These are phyloP conservation scores for Alloteropsis semialata DNA, from an alignment of 176 grass and related monocot species.

Conservation along the genomic window DNA sequence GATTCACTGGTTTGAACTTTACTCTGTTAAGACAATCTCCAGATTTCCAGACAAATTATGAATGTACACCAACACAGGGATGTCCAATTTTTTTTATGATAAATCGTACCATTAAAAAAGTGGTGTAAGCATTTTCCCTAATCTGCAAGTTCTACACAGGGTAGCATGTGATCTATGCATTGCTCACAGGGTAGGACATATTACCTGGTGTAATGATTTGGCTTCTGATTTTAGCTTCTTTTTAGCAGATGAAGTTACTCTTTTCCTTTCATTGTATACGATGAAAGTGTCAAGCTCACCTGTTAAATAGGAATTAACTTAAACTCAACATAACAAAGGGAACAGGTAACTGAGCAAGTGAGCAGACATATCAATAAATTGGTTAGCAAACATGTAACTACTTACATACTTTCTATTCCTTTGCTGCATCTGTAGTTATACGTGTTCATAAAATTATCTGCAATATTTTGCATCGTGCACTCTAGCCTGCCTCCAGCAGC, in stretches of 20 bases:
- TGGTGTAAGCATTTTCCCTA: neutral
- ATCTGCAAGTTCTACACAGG: neutral
- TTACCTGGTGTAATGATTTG: conserved; percentile 91
- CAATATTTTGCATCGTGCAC: conserved; percentile 99
- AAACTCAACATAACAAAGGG: conserved; percentile 10
- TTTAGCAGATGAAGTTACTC: conserved; percentile 97
- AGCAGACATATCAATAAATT: too few species aligned
- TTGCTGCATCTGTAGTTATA: conserved; percentile 65
- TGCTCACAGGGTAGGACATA: too few species aligned
- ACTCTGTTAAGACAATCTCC: neutral
- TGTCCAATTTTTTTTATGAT: neutral
- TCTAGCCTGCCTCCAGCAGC: conserved; percentile 80
- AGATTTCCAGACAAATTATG: neutral
- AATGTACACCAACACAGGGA: neutral
- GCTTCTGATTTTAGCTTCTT: conserved; percentile 84
- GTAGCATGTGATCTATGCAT: too few species aligned
- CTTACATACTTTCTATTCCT: conserved; percentile 86
- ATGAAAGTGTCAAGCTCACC: conserved; percentile 85
- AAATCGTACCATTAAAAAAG: neutral
- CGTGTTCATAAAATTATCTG: conserved; percentile 75
- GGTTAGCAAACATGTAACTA: conserved; percentile 35
- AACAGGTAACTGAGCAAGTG: too few species aligned
- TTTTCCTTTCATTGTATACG: conserved; percentile 96
- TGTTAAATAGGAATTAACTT: conserved; percentile 37
- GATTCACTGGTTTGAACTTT: neutral